These are phyloP conservation scores for Nicotiana tomentosiformis DNA, from an alignment of 257 asterid genomes.

Conservation along the genomic window DNA sequence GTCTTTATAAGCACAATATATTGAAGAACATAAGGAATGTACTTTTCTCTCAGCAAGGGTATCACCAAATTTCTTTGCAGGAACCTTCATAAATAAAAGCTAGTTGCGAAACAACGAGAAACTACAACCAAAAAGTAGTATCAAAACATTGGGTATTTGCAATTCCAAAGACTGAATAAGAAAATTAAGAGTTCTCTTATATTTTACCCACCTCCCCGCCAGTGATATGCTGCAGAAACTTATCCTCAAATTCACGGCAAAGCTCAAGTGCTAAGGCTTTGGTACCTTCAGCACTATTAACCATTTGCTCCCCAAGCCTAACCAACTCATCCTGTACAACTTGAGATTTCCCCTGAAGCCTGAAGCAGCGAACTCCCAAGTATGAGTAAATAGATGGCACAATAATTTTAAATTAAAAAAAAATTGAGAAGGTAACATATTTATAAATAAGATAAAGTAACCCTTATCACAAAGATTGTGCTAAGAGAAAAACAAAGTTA, in stretches of 20 bases:
- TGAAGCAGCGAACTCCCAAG: slow-evolving; percentile 25
- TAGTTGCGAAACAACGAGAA: not conserved
- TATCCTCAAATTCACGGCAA: slow-evolving; percentile 99
- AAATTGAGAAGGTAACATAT: too few species aligned
- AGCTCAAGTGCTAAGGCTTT: slow-evolving; percentile 95
- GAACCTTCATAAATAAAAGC: not conserved
- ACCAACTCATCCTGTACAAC: slow-evolving; percentile 89
- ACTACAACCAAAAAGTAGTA: not conserved
- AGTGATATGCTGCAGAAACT: slow-evolving; percentile 90
- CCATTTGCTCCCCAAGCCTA: slow-evolving; percentile 95
- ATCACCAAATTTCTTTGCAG: not conserved
- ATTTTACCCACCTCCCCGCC: slow-evolving; percentile 69
- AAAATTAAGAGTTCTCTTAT: not conserved
- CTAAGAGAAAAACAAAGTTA: too few species aligned
- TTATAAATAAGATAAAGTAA: too few species aligned
- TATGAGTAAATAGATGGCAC: slow-evolving; percentile 8
- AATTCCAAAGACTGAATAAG: not conserved
- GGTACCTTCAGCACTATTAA: slow-evolving; percentile 86
- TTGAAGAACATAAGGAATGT: not conserved
- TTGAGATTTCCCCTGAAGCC: slow-evolving; percentile 97
- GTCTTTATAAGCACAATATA: not conserved
- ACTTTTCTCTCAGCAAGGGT: not conserved
- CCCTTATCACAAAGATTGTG: too few species aligned
- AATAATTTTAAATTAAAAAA: too few species aligned
- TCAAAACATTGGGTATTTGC: not conserved